A percentile compares a stretch with the other conserved stretches of the same genome.
These are phyloP conservation scores for Parietichytrium sp. DNA, from an alignment of 108 stramenopile species.

Conservation along the genomic window DNA sequence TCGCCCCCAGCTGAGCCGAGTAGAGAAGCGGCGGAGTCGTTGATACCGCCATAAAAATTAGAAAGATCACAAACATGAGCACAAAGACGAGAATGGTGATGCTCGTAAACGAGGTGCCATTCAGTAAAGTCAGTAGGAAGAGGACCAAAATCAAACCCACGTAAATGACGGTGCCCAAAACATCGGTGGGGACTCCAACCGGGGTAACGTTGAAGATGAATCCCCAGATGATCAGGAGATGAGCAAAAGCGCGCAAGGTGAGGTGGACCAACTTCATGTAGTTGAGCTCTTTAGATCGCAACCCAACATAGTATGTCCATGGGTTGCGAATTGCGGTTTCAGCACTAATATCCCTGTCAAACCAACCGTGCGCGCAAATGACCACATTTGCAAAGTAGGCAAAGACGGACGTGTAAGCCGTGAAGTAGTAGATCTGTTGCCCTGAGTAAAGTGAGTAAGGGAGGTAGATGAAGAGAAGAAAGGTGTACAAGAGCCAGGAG, in stretches of 20 bases:
- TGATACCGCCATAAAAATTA: background rate
- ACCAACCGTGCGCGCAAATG: conserved; percentile 77
- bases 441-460: background rate
- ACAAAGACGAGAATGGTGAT: background rate
- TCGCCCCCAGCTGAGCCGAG: background rate
- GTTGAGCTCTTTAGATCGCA: background rate
- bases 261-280: background rate
- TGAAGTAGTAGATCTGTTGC: background rate
- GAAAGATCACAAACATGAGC: background rate
- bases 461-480: conserved; percentile 8
- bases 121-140: background rate
- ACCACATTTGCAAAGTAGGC: conserved; percentile 83
- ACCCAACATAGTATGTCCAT: background rate
- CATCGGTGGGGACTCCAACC: background rate
- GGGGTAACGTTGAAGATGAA: conserved; percentile 14
- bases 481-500: conserved; percentile 72
- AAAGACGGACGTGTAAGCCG: background rate
- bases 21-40: conserved; percentile 3
- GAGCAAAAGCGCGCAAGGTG: background rate
- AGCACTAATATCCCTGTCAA: conserved; percentile 83
- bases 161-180: background rate
- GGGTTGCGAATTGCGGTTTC: conserved; percentile 57
- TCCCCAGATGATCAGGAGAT: conserved; percentile 22
- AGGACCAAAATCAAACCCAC: background rate
- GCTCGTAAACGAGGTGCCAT: conserved; percentile 11